phyloP scores from a whole-genome alignment of 1,139 yeast species.

The Nakaseomyces glabratus region DNA sequence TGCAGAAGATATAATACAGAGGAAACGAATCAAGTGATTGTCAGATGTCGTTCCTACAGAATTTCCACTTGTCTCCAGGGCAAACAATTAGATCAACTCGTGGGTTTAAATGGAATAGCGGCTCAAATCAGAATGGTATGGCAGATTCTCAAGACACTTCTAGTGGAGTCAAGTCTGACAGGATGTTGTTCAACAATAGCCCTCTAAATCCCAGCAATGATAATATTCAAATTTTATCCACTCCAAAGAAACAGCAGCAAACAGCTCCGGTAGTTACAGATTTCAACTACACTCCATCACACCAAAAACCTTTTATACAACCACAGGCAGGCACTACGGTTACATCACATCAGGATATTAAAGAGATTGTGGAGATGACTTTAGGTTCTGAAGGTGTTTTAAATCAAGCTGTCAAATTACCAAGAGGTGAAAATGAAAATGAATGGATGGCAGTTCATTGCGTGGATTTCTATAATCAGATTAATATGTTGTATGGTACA shows the following conservation, averaged over 20 bases:
- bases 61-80: slow-evolving; percentile 29
- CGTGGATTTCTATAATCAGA: slow-evolving; percentile 86
- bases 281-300: slow-evolving; percentile 32
- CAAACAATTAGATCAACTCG: slow-evolving; percentile 33
- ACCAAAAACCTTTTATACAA: slow-evolving; percentile 30
- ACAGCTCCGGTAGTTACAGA: slow-evolving; percentile 25
- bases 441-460: slow-evolving; percentile 97
- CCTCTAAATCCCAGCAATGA: slow-evolving; percentile 4
- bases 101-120: slow-evolving; percentile 32
- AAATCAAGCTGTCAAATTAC: slow-evolving; percentile 86
- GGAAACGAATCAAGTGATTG: too few species aligned
- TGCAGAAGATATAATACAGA: too few species aligned
- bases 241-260: slow-evolving; percentile 12
- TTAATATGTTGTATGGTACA: slow-evolving; percentile 93
- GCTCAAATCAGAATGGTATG: slow-evolving; percentile 5
- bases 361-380: slow-evolving; percentile 88
- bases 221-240: slow-evolving; percentile 5
- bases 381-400: slow-evolving; percentile 86
- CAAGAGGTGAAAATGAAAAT: slow-evolving; percentile 82
- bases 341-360: slow-evolving; percentile 58
- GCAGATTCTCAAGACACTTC: slow-evolving; percentile 10
- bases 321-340: slow-evolving; percentile 31
- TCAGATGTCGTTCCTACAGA: slow-evolving; percentile 7
- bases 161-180: slow-evolving; percentile 6
- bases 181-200: slow-evolving; percentile 8